phyloP scores from a whole-genome alignment of 1,284 basidiomycete genomes.

The Tilletia indica region DNA sequence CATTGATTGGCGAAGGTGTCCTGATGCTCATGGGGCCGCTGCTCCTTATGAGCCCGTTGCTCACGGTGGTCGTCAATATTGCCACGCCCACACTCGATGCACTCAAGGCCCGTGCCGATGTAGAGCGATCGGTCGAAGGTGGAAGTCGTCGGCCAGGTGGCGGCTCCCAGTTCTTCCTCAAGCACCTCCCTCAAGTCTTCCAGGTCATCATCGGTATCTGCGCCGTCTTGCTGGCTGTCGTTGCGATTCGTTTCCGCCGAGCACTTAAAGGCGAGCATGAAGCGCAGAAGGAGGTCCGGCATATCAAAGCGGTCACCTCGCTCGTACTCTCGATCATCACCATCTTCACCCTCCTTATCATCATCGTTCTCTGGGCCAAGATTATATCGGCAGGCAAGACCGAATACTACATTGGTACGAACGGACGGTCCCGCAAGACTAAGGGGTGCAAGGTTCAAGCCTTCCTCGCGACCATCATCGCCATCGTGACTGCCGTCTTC shows the following conservation, averaged over 20 bases:
- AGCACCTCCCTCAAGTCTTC: neutral
- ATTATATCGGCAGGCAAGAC: neutral
- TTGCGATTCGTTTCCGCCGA: neutral
- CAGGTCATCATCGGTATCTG: neutral
- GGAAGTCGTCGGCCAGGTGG: neutral
- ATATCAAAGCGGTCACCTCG: neutral
- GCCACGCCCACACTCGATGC: conserved; percentile 5
- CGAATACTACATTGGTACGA: neutral
- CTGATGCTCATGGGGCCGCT: conserved; percentile 1
- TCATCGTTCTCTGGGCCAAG: conserved; percentile 12
- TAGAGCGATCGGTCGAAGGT: neutral
- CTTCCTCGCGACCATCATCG: neutral
- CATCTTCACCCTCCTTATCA: neutral
- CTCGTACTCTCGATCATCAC: neutral
- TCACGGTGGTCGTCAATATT: neutral
- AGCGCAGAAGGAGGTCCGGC: neutral
- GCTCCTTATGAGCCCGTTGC: neutral
- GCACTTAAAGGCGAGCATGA: neutral
- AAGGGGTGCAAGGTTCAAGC: conserved; percentile 5
- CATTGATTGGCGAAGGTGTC: neutral
- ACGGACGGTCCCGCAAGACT: neutral
- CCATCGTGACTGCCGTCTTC: neutral
- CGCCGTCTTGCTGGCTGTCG: neutral
- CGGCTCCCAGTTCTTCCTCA: neutral
- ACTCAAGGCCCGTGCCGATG: conserved; percentile 1